Conservation (phyloP, 129 eudicot genomes). For the Solidago caesia region DNA sequence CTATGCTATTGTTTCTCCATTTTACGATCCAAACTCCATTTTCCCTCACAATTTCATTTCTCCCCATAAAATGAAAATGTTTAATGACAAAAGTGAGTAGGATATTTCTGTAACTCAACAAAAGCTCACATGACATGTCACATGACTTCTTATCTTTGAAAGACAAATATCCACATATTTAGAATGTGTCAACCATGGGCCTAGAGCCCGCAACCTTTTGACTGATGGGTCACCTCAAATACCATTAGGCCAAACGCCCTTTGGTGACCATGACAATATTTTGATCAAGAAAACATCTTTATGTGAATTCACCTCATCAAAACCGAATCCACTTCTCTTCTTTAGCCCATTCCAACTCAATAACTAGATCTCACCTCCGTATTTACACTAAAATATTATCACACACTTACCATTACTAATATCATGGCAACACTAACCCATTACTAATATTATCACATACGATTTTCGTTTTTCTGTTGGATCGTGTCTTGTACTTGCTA, state of each 20-base stretch:
- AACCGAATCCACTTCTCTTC: not conserved
- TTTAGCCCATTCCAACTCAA: not conserved
- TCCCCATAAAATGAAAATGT: not conserved
- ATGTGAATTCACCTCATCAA: not conserved
- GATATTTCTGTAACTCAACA: not conserved
- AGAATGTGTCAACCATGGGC: no score
- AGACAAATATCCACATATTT: no score
- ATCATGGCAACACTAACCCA: conserved; percentile 7
- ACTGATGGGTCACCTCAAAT: no score
- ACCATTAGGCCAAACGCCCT: no score
- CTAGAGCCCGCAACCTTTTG: no score
- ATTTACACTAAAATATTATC: not conserved
- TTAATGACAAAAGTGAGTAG: not conserved
- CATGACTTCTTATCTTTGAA: no score
- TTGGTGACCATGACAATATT: not conserved
- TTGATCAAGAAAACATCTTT: not conserved
- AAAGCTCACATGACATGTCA: not conserved
- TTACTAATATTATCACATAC: no score
- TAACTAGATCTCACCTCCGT: not conserved
- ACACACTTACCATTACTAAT: conserved; percentile 3
- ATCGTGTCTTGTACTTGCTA: no score
- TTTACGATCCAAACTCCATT: not conserved
- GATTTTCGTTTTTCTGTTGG: no score
- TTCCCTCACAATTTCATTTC: not conserved
- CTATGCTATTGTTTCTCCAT: no score